Base-by-base conservation (phyloP, 1,139 yeast genomes). In the Zygosaccharomyces sapae region DNA sequence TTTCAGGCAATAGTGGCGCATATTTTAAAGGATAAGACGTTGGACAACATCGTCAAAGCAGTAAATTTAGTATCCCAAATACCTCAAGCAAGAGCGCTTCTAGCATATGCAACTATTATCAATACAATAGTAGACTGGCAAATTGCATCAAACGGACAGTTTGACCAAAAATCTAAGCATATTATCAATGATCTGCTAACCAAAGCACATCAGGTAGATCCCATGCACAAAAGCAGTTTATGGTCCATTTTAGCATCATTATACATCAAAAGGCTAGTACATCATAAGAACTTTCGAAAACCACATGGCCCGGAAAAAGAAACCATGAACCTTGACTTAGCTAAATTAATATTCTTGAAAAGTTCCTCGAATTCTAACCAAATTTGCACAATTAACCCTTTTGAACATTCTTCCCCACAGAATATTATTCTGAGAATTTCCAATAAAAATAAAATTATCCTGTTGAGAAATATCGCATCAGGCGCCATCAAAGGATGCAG, bases 171-270 rank as follows among this genome's bases (percentile, higher is more conserved):
- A 18, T 43, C 51, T 10, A 19, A 50, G 30, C 44, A 49, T n/a
- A 24, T 55, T 5, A 46, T 58, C 3, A 41, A 57, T 22, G 54
- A 56, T 38, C 30, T 59, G 10, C 41, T 62, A 12, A 22, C 12
- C 1, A 53, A 50, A 34, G 63, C 63, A 4, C 54, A 61, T 39
- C 42, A 34, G 7, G 43, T 39, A 9, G 66, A 62, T 44, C 58
- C 58, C 1, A 12, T 33, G 1, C 61, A 58, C 43, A 35, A 38
- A 24, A 45, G 44, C 27, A 43, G 54, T 3, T 35, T 62, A 3
- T 62, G 66, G 65, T 43, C 47, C 4, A 49, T 54, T 7, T 31
- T 60, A 4, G 55, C 63, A 7, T 48, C 63, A 3, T 30, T 59
- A 6, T 62, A 53, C 43, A 49, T 58, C n/a, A 58, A 56, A 39